These are phyloP conservation scores for Linanthus parryae DNA, from an alignment of 148 eudicot genomes.

Conservation along the genomic window DNA sequence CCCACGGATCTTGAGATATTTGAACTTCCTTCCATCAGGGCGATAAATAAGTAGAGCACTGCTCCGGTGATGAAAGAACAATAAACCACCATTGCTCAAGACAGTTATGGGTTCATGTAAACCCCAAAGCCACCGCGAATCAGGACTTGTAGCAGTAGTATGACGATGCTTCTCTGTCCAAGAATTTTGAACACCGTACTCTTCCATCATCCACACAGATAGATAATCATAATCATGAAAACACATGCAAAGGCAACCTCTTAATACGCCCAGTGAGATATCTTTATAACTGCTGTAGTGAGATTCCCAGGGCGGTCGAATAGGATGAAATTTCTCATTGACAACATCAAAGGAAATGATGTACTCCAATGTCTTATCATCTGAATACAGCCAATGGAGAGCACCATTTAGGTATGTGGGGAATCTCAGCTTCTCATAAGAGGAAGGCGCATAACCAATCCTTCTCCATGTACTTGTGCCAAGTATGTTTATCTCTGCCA, in stretches of 20 bases:
- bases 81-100: slow-evolving; percentile 17
- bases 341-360: slow-evolving; percentile 18
- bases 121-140: background rate
- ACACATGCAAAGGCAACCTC: slow-evolving; percentile 8
- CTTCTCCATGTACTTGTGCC: slow-evolving; percentile 7
- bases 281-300: background rate
- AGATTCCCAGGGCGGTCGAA: slow-evolving; percentile 5
- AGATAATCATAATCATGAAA: background rate
- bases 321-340: slow-evolving; percentile 6
- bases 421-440: too few relatives aligned
- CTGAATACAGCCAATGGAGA: slow-evolving; percentile 8
- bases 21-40: background rate
- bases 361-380: too few relatives aligned
- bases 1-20: background rate
- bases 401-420: background rate
- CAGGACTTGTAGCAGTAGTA: background rate
- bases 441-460: background rate
- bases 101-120: slow-evolving; percentile 11
- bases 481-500: background rate
- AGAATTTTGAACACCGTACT: slow-evolving; percentile 12
- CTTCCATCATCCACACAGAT: slow-evolving; percentile 14
- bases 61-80: slow-evolving; percentile 4
- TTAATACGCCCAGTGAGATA: slow-evolving; percentile 8
- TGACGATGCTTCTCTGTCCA: slow-evolving; percentile 14
- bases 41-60: slow-evolving; percentile 7